These are phyloP conservation scores for Clitopilus passeckerianus DNA, from an alignment of 768 basidiomycete genomes.

Conservation along the genomic window DNA sequence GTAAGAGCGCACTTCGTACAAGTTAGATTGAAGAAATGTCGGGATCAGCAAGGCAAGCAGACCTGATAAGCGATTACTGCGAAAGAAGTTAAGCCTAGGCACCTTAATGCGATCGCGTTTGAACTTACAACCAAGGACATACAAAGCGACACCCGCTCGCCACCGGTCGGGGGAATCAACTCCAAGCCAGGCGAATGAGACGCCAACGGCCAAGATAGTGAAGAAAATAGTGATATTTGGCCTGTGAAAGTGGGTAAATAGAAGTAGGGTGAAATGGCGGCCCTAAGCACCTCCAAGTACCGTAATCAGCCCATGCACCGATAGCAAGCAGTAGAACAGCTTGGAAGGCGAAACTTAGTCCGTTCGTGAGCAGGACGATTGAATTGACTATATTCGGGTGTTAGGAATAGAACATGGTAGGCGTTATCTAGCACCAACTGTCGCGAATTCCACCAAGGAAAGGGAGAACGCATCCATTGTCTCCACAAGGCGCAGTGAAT, in stretches of 20 bases:
- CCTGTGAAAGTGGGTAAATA: conserved; percentile 23
- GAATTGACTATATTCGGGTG: conserved; percentile 53
- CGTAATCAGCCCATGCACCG: conserved; percentile 81
- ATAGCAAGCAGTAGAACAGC: conserved; percentile 59
- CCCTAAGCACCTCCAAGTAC: conserved; percentile 59
- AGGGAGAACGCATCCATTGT: conserved; percentile 57
- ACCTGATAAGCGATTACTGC: conserved; percentile 73
- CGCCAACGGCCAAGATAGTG: conserved; percentile 57
- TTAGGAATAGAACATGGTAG: neutral
- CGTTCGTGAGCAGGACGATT: conserved; percentile 74
- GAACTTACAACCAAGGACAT: conserved; percentile 57
- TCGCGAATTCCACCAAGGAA: conserved; percentile 59
- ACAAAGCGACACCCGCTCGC: conserved; percentile 56
- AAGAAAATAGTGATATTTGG: conserved; percentile 78
- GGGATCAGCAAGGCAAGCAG: neutral
- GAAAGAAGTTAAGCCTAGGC: neutral
- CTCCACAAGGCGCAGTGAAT: conserved; percentile 45
- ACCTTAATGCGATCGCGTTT: neutral
- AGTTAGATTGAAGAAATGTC: neutral
- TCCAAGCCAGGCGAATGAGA: conserved; percentile 77
- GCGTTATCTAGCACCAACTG: conserved; percentile 31
- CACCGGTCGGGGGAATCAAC: conserved; percentile 62
- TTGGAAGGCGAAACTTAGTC: conserved; percentile 75
- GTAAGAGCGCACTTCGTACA: conserved; percentile 55
- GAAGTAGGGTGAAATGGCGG: neutral